Evolutionary conservation across 805 yeast genomes (phyloP), one percentile per base, ranked within the genome.

Genomic region (Candida michaelii): DNA sequence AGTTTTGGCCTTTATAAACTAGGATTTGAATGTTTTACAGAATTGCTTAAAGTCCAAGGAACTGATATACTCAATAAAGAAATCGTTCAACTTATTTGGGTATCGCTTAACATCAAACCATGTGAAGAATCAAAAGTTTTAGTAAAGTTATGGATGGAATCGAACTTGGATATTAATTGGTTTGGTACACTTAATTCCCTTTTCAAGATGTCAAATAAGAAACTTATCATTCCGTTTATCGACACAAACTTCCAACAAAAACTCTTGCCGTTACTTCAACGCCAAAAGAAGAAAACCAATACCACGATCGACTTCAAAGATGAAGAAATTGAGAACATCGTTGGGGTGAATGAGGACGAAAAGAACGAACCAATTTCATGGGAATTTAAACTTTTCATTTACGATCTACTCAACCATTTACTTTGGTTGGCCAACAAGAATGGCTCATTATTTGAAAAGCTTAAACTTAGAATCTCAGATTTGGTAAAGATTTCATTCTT

Each of bases 401-500:
- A 79, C 41, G 74, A 68, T 27, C 58, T 79, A 44, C 52, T 81
- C 39, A 72, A 64, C 29, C 65, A 68, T 19, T 58, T 79, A 13
- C 51, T 82, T 11, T 44, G 52, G 0, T 62, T 68, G 39, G 69
- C 83, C 1, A 48, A 50, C 6, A 57, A 57, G 13, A 74, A 74
- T 44, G 42, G 60, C 0, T 55, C 54, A 18, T 52, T 80, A n/a
- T 61, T 71, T 19, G 57, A 62, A 1, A 67, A 61, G 32, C 56
- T 81, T 25, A 63, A 75, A 8, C 56, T 70, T 0, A 71, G 66
- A 35, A 70, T 83, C 5, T 71, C 79, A 7, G 95, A 86, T 15
- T 62, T 91, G 30, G 82, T 90, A 19, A 82, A 85, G 47, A 69
- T 89, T 4, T 82, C 96, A 1, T 90, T 88, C 54, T 73, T 84